A percentile compares a stretch with the other conserved stretches of the same genome.
Evolutionary conservation across 805 yeast species (phyloP).

Genomic region (Tanozyma kutaoensis): DNA sequence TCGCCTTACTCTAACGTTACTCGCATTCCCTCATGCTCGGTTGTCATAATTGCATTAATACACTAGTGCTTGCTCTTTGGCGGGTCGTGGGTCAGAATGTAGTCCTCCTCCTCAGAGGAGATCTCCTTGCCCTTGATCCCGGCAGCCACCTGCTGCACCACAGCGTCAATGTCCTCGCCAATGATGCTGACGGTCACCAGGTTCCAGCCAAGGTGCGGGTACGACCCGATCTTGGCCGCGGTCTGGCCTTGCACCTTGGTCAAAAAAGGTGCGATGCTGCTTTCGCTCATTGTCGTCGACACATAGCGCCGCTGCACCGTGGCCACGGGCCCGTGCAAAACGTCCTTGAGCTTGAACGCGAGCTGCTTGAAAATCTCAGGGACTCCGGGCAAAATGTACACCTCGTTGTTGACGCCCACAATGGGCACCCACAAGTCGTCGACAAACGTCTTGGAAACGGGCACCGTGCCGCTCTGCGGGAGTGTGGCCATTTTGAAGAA

Average conservation of each 20-base stretch:
- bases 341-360: conserved; percentile 23
- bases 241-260: conserved; percentile 29
- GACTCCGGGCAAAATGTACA: conserved; percentile 73
- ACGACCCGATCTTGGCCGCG: conserved; percentile 62
- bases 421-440: conserved; percentile 76
- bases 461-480: conserved; percentile 25
- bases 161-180: conserved; percentile 31
- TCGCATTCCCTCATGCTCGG: too few species aligned
- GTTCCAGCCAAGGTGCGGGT: conserved; percentile 61
- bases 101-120: conserved; percentile 40
- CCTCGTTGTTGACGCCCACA: conserved; percentile 49
- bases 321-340: not conserved
- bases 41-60: too few species aligned
- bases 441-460: conserved; percentile 28
- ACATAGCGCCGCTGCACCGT: conserved; percentile 24
- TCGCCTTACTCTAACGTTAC: too few species aligned
- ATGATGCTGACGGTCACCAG: conserved; percentile 63
- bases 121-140: conserved; percentile 47
- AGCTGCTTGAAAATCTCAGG: conserved; percentile 58
- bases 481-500: conserved; percentile 71
- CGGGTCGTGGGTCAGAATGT: too few species aligned
- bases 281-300: conserved; percentile 47
- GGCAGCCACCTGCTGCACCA: conserved; percentile 30
- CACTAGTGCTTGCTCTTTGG: too few species aligned
- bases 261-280: conserved; percentile 56